Evolutionary conservation across 208 protist species (phyloP).

Genomic region (Crithidia fasciculata): DNA sequence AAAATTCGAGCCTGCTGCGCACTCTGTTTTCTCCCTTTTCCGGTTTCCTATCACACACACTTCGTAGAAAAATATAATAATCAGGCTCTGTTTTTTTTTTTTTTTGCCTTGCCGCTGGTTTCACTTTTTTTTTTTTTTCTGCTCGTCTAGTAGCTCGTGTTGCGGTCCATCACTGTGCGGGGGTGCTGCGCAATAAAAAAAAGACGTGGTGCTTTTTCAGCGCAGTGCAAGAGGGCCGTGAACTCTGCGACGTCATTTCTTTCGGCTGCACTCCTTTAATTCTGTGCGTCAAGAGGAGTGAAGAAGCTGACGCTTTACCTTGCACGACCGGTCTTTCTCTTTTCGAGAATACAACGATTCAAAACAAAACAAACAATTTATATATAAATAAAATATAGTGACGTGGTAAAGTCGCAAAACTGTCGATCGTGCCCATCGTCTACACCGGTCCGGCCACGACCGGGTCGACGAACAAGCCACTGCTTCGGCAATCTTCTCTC

Average conservation of each 20-base stretch:
- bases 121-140: background rate
- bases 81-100: background rate
- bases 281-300: too few relatives aligned
- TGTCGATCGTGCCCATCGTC: conserved; percentile 30
- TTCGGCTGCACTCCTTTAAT: too few relatives aligned
- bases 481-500: conserved; percentile 28
- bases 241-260: too few relatives aligned
- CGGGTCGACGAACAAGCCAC: conserved; percentile 9
- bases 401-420: conserved; percentile 16
- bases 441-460: conserved; percentile 27
- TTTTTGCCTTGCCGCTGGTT: conserved; percentile 1
- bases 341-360: background rate
- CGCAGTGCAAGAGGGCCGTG: too few relatives aligned
- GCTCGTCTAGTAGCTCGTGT: background rate
- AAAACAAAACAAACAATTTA: background rate
- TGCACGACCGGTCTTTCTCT: background rate
- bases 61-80: too few relatives aligned
- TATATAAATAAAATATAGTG: background rate
- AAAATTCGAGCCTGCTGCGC: too few relatives aligned
- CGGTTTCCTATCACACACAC: too few relatives aligned
- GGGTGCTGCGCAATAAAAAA: too few relatives aligned
- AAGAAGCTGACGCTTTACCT: too few relatives aligned
- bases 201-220: too few relatives aligned
- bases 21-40: too few relatives aligned
- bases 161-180: background rate